Conservation (phyloP, 2,329 filamentous ascomycete species). For the Colletotrichum caudatum region DNA sequence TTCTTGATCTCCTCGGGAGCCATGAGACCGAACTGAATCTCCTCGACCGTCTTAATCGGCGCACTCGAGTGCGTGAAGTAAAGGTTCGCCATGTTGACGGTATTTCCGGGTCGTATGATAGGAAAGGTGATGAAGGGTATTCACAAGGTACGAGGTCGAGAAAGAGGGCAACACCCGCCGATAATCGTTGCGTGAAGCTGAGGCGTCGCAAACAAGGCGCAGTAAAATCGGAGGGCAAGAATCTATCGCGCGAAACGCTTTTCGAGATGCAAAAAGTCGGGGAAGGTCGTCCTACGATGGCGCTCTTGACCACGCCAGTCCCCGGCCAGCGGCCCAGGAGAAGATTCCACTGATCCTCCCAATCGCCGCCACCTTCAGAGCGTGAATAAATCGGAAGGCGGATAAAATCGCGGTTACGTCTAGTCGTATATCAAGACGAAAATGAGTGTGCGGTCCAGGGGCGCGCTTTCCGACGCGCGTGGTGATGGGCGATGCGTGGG, state of each 20-base stretch:
- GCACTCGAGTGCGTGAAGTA: slow-evolving; percentile 92
- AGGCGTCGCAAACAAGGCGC: slow-evolving; percentile 45
- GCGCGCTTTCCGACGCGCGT: slow-evolving; percentile 66
- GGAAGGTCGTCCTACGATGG: slow-evolving; percentile 54
- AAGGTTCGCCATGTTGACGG: slow-evolving; percentile 86
- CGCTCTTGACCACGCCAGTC: slow-evolving; percentile 57
- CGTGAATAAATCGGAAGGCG: slow-evolving; percentile 46
- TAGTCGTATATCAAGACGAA: slow-evolving; percentile 52
- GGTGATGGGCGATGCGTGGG: slow-evolving; percentile 56
- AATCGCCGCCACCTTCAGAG: slow-evolving; percentile 57
- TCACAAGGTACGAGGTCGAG: slow-evolving; percentile 2
- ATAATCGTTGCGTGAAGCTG: slow-evolving; percentile 41
- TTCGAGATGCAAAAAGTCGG: slow-evolving; percentile 51
- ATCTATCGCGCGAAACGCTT: slow-evolving; percentile 45
- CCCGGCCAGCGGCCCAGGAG: slow-evolving; percentile 61
- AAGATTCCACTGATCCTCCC: slow-evolving; percentile 59
- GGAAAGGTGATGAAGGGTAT: slow-evolving; percentile 25
- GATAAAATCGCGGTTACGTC: slow-evolving; percentile 52
- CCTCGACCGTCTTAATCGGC: slow-evolving; percentile 96
- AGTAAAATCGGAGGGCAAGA: slow-evolving; percentile 43
- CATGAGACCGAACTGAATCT: slow-evolving; percentile 98
- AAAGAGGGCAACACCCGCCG: slow-evolving; percentile 22
- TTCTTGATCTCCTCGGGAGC: slow-evolving; percentile 99
- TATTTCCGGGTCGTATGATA: slow-evolving; percentile 43
- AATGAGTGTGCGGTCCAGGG: slow-evolving; percentile 48